Percentiles rank a stretch among this genome's conserved stretches.
phyloP scores from a whole-genome alignment of 257 asterid genomes.

The Craterostigma plantagineum region DNA sequence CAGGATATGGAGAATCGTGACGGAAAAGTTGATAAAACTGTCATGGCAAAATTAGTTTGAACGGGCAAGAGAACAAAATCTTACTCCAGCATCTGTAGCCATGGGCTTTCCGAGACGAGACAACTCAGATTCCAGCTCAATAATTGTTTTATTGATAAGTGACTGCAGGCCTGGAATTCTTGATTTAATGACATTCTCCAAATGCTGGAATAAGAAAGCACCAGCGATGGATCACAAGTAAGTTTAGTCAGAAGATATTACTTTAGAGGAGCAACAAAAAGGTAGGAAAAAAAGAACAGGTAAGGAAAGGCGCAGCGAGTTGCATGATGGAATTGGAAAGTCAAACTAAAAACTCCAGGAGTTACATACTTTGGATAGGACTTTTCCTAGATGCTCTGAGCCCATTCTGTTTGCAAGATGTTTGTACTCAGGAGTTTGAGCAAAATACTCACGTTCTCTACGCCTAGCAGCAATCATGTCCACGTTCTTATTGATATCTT shows the following conservation, averaged over 20 bases:
- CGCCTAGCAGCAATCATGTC: constrained; percentile 84
- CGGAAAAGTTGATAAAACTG: neutral
- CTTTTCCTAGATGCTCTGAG: constrained; percentile 69
- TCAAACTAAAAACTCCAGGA: neutral
- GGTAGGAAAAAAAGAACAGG: too few relatives aligned
- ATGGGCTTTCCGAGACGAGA: constrained; percentile 64
- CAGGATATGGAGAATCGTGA: too few relatives aligned
- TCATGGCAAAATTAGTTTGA: neutral
- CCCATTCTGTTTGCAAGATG: constrained; percentile 61
- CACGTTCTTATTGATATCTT: constrained; percentile 55
- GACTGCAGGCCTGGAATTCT: constrained; percentile 77
- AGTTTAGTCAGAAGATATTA: neutral
- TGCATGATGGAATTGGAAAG: too few relatives aligned
- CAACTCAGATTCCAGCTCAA: constrained; percentile 61
- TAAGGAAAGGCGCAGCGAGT: too few relatives aligned
- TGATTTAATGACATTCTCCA: constrained; percentile 65
- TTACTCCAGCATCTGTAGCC: constrained; percentile 71
- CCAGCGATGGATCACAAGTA: too few relatives aligned
- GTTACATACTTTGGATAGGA: constrained; percentile 40
- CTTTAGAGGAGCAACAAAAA: neutral
- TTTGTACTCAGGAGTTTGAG: constrained; percentile 39
- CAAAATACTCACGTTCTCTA: constrained; percentile 54
- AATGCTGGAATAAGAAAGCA: constrained; percentile 28
- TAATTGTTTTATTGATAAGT: constrained; percentile 55
- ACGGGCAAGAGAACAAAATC: constrained; percentile 9